A percentile compares a stretch with the other conserved stretches of the same genome.
Evolutionary conservation across 2,329 filamentous ascomycete species (phyloP).

Genomic region (Aspergillus caelatus): DNA sequence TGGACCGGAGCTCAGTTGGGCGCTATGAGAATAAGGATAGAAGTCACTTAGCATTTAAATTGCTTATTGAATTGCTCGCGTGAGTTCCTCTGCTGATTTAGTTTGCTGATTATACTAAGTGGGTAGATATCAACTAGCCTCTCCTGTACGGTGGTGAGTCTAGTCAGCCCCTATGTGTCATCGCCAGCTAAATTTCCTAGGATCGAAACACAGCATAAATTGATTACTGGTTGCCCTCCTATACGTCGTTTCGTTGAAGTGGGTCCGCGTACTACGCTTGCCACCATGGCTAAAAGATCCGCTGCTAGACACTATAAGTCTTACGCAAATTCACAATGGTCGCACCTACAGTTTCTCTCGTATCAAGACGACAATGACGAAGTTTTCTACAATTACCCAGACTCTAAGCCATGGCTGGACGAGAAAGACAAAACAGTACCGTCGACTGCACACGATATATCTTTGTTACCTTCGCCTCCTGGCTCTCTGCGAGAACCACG

Average conservation of each 20-base stretch:
- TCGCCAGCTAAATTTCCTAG: slow-evolving; percentile 17
- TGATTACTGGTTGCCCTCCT: slow-evolving; percentile 27
- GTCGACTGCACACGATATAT: neutral
- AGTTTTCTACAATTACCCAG: slow-evolving; percentile 17
- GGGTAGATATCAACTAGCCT: slow-evolving; percentile 31
- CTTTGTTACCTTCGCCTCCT: slow-evolving; percentile 1
- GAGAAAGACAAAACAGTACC: neutral
- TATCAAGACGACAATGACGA: slow-evolving; percentile 19
- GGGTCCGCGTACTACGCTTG: slow-evolving; percentile 40
- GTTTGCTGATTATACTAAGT: slow-evolving; percentile 4
- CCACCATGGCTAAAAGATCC: slow-evolving; percentile 43
- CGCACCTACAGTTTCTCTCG: slow-evolving; percentile 29
- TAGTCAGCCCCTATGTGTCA: neutral
- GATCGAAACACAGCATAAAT: slow-evolving; percentile 44
- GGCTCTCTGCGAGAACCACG: neutral
- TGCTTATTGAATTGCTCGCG: slow-evolving; percentile 35
- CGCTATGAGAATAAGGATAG: neutral
- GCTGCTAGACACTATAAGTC: slow-evolving; percentile 25
- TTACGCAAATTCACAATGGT: slow-evolving; percentile 23
- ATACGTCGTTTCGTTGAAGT: slow-evolving; percentile 43
- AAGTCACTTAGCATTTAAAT: slow-evolving; percentile 22
- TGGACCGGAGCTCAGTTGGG: neutral
- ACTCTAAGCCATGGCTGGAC: neutral
- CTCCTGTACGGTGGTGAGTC: slow-evolving; percentile 28
- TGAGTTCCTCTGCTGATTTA: slow-evolving; percentile 16